A percentile compares a stretch with the other conserved stretches of the same genome.
Evolutionary conservation across 192 early-diverging fungal species (phyloP).

Genomic region (Gonapodya sp.): DNA sequence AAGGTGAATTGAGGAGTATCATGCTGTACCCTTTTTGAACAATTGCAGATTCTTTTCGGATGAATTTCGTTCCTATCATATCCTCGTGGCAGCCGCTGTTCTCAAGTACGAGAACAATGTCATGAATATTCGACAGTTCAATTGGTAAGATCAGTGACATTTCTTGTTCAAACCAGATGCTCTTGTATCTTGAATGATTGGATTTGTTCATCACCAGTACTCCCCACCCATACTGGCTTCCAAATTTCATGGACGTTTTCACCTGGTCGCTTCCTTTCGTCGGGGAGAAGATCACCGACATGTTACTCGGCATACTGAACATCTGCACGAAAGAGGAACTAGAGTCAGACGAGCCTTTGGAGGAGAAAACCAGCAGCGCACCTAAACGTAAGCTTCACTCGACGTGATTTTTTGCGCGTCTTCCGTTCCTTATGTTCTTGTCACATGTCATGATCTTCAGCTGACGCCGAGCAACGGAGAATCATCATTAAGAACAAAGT

Average conservation of each 20-base stretch:
- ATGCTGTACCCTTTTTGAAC: background rate
- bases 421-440: conserved; percentile 12
- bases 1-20: conserved; percentile 37
- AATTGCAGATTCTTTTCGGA: conserved; percentile 10
- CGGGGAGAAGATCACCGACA: conserved; percentile 96
- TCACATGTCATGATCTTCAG: conserved; percentile 17
- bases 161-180: background rate
- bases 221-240: conserved; percentile 96
- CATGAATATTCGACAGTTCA: conserved; percentile 96
- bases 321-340: conserved; percentile 95
- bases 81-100: conserved; percentile 62
- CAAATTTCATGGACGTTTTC: conserved; percentile 99
- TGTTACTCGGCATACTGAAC: conserved; percentile 87
- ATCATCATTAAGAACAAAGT: conserved; percentile 78
- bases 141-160: conserved; percentile 12
- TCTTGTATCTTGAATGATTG: conserved; percentile 17
- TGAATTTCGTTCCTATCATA: conserved; percentile 7
- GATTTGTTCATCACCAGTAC: too few relatives aligned
- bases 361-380: conserved; percentile 1
- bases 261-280: conserved; percentile 97
- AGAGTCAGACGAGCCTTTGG: conserved; percentile 40
- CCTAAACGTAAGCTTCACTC: conserved; percentile 7
- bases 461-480: conserved; percentile 53
- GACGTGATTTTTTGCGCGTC: background rate
- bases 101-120: conserved; percentile 98